Evolutionary conservation across 2,329 filamentous ascomycete species (phyloP), one percentile per base, ranked within the genome.

Genomic region (Pseudogymnoascus sp.): DNA sequence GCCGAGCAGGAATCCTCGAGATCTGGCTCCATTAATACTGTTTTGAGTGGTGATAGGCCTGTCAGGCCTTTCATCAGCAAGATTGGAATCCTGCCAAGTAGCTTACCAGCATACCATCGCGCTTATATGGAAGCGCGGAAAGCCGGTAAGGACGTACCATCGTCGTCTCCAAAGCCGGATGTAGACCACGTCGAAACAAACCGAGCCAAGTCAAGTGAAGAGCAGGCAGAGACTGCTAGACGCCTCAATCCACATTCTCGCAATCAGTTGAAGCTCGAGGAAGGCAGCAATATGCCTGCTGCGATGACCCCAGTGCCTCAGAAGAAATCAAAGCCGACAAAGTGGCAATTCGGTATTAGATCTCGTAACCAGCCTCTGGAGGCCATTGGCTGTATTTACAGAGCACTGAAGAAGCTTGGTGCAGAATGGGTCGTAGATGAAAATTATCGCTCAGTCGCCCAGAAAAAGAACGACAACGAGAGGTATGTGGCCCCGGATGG

Each of bases 331-430:
- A 92, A 90, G 72, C 89, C 89, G 1, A 90, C 93, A 14, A 91
- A 93, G 68, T 99, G 95, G 95, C 95, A 99, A 74, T 99, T 99
- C 73, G 95, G 95, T 63, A 99, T 99, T 66, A 86, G 95, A 38
- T 96, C 91, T 53, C 86, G 95, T 59, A 99, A 97, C 72, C 89
- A 91, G 63, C 95, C 95, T 0, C 91, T 93, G 70, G 95, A 99
- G 74, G 95, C 95, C 0, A 89, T 99, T 75, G 80, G 96, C 26
- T 97, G 93, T 71, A 95, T 99, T 63, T 97, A 97, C 80, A 92
- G 93, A 74, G 93, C 95, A 0, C 79, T 99, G 47, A 82, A 87
- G 65, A 93, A 93, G 68, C 87, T 97, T 71, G 93, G 91, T 33
- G 95, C 93, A 11, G 87, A 92, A 60, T 97, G 96, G 88, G 86